These are phyloP conservation scores for Auriscalpium microsporum DNA, from an alignment of 768 basidiomycete genomes.

Conservation along the genomic window DNA sequence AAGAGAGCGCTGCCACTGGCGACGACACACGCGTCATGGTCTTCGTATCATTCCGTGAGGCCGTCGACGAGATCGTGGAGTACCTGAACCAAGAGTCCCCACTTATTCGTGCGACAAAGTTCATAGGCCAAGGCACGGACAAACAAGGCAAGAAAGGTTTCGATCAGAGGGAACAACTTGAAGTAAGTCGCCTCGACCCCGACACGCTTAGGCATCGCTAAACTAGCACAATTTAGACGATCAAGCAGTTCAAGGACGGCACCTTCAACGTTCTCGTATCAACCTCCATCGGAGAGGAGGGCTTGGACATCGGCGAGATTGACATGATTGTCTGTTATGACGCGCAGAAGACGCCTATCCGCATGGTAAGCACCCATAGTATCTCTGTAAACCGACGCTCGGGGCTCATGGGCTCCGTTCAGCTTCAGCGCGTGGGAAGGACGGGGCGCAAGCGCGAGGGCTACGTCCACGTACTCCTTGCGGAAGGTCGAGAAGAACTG, in stretches of 20 bases:
- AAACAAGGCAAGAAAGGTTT: slow-evolving; percentile 83
- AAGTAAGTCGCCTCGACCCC: slow-evolving; percentile 38
- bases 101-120: slow-evolving; percentile 71
- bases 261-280: slow-evolving; percentile 90
- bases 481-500: slow-evolving; percentile 82
- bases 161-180: slow-evolving; percentile 85
- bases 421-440: slow-evolving; percentile 94
- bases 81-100: slow-evolving; percentile 69
- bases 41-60: slow-evolving; percentile 84
- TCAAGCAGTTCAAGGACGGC: slow-evolving; percentile 79
- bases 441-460: slow-evolving; percentile 92
- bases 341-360: slow-evolving; percentile 90
- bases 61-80: slow-evolving; percentile 85
- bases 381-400: not conserved
- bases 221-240: slow-evolving; percentile 42
- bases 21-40: slow-evolving; percentile 77
- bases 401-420: not conserved
- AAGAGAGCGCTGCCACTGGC: slow-evolving; percentile 11
- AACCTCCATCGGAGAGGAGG: slow-evolving; percentile 96
- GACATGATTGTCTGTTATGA: slow-evolving; percentile 97
- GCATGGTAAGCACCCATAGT: slow-evolving; percentile 58
- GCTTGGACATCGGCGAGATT: slow-evolving; percentile 95
- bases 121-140: slow-evolving; percentile 86
- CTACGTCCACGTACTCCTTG: slow-evolving; percentile 81
- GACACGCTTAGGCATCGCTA: not conserved